A percentile compares a stretch with the other conserved stretches of the same genome.
phyloP scores from a whole-genome alignment of 768 basidiomycete species.

The Plicaturopsis crispa region DNA sequence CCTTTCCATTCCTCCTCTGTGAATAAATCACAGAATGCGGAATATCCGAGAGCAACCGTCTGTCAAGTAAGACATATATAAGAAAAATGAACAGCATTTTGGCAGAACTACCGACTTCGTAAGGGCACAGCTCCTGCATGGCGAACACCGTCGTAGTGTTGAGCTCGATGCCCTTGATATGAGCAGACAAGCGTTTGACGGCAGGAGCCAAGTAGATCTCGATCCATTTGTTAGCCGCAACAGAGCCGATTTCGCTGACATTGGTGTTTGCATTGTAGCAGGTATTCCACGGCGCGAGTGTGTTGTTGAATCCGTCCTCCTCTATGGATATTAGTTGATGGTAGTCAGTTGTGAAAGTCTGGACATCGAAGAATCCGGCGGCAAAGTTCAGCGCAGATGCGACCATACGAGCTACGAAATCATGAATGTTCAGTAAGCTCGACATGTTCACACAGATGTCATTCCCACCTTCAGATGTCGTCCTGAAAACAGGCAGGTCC shows the following conservation, averaged over 20 bases:
- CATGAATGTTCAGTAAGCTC: neutral
- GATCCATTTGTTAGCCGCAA: conserved; percentile 25
- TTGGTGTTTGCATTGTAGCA: conserved; percentile 21
- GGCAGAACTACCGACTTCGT: conserved; percentile 20
- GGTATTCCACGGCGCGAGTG: conserved; percentile 32
- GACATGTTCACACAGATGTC: neutral
- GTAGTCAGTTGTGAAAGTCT: conserved; percentile 30
- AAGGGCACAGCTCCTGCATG: conserved; percentile 32
- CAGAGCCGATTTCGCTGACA: conserved; percentile 14
- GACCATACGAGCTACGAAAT: conserved; percentile 25
- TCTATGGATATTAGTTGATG: conserved; percentile 43
- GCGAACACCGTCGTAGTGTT: conserved; percentile 18
- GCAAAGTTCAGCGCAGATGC: conserved; percentile 38
- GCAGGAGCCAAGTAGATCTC: conserved; percentile 30
- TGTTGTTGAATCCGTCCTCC: conserved; percentile 35
- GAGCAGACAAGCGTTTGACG: conserved; percentile 21
- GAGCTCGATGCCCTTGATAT: conserved; percentile 24
- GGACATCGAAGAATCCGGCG: conserved; percentile 41
- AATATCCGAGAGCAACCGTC: conserved; percentile 45
- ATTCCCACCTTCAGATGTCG: conserved; percentile 29
- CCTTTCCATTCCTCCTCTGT: conserved; percentile 45
- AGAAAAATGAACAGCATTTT: neutral
- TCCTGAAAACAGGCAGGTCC: conserved; percentile 42
- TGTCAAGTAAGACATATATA: conserved; percentile 5
- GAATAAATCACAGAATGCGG: conserved; percentile 42